Base-by-base conservation (phyloP, 2,329 filamentous ascomycete species). In the Apiospora sp. region DNA sequence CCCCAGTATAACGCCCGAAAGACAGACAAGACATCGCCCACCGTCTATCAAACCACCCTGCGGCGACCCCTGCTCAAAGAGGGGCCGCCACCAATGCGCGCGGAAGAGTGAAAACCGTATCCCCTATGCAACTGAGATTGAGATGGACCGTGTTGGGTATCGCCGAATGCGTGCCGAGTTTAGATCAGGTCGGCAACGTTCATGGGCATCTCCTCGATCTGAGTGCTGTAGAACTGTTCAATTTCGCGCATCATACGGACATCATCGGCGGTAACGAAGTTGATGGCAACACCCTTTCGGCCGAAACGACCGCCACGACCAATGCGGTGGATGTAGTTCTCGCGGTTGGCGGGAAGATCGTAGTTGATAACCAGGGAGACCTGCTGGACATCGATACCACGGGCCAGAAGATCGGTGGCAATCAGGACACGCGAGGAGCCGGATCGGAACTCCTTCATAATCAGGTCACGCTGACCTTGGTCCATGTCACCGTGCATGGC, bases 181-280 rank as follows among this genome's bases (percentile, higher is more conserved):
- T 92, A 93, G 85, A 93, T 93, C 79, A 93, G 90, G 80, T 93
- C 91, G 79, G 91, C 91, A 80, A 93, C 91, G 86, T 93, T 93
- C 96, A 99, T 98, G 83, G 96, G 96, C 96, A 99, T 99, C 91
- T 99, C 96, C 88, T 99, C 96, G 79, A 99, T 98, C 89, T 99
- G 96, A 85, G 96, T 99, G 91, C 94, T 98, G 93, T 99, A 99
- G 91, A 98, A 99, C 89, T 98, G 94, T 87, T 99, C 96, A 81
- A 99, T 99, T 87, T 99, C 96, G 85, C 96, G 92, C 94, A 99
- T 97, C 94, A 99, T 98, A 86, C 96, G 95, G 82, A 99, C 96
- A 87, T 99, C 96, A 79, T 99, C 96, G 81, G 95, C 94, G 75
- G 96, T 98, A 85, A 99, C 96, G 85, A 99, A 99, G 94, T 99